Evolutionary conservation across 257 asterid genomes (phyloP), one percentile per base, ranked within the genome.

Genomic region (Ligustrum vulgare): DNA sequence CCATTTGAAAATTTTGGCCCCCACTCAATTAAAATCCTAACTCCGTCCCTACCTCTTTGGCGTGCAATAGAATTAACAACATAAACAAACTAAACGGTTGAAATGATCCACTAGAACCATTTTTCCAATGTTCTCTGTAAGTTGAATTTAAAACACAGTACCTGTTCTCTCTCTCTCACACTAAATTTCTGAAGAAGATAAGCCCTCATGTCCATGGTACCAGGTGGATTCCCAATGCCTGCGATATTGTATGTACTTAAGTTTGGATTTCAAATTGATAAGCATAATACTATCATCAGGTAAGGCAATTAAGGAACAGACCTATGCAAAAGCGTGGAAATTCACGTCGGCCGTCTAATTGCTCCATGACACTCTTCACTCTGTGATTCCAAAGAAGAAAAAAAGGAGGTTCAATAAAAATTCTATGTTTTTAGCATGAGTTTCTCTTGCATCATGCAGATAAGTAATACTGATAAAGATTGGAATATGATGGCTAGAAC

Each of bases 211-310:
- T 95, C 99, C 99, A 95, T 95, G 23, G 85, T 80, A 67, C 99
- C 99, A 32, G 98, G 99, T 25, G 98, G 97, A 80, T 86, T 90
- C 60, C 99, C 98, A 23, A 95, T 72, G 65, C 99, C 99, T 94
- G 82, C 32, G 75, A 72, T 6, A 78, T 47, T 41, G 51, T 20
- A 25, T 43, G 45, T 51, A 74, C 39, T 73, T 36, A 22, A 56
- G 71, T 73, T 72, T 23, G 5, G 75, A 66, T 68, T 51, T 65
- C 22, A 51, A 31, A 33, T 20, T 35, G 71, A 77, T 23, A 56
- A 71, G 28, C 41, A 49, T 72, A 49, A 66, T 60, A 69, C 13
- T 35, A 73, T 23, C 70, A 64, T 41, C 45, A 72, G 51, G 64
- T 60, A 36, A 62, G 41, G 41, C 65, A 22, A 54, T 72, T 67